Base-by-base conservation (phyloP, 179 eudicot genomes). In the Camellia oleifera region DNA sequence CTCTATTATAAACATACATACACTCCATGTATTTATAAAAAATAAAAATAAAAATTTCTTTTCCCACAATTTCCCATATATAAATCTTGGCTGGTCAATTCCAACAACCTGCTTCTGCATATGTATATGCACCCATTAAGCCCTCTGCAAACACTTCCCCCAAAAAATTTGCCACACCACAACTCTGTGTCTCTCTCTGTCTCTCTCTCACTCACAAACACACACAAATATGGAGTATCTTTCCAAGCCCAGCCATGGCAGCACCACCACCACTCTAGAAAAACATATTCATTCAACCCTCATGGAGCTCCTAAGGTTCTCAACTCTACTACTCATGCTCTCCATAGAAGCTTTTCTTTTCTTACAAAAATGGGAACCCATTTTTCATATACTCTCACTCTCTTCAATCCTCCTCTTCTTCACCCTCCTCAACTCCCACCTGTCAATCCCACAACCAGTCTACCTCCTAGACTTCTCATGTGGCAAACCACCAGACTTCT, bases 401-500 rank as follows among this genome's bases (percentile, higher is more conserved):
- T 68, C 66, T 45, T 67, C 54, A 77, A 44, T 87, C n/a, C 23
- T 85, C 71, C 8, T 70, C 2, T 74, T 80, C 67, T 45, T 67
- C 72, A 69, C 67, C 17, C 14, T 64, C 50, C 62, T 83, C 18
- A 0, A 48, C 57, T 69, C 18, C 58, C 64, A 46, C 52, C 14
- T 76, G 10, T 77, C 86, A 45, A 87, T 9, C 4, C 82, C 85
- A 32, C 67, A 72, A 61, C 83, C 88, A 32, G 66, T 90, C 4
- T 92, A 88, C 85, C 84, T 94, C 1, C 89, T 92, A 10, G 93
- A 94, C 77, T 92, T 88, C 84, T 86, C 95, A 3, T 94, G 98
- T 77, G 82, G 81, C 46, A 86, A 81, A 45, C 98, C 98, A 14
- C 98, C 98, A 8, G 81, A 77, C 58, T 72, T 18, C 75, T 92